phyloP scores from a whole-genome alignment of 2,329 filamentous ascomycete species.

The Aspergillus aculeatinus region DNA sequence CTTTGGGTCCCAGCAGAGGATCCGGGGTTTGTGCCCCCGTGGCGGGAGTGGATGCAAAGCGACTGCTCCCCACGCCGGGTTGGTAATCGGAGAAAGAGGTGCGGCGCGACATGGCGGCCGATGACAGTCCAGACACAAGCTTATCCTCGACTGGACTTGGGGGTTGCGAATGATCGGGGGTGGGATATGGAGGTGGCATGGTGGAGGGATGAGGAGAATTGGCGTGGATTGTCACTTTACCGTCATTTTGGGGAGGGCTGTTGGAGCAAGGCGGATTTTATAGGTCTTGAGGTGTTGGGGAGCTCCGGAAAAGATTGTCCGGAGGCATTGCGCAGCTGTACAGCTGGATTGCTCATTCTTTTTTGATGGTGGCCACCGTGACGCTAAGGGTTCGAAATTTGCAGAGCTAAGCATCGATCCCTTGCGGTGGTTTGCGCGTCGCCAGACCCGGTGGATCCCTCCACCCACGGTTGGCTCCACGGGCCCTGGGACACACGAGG shows the following conservation, averaged over 20 bases:
- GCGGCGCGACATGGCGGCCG: background rate
- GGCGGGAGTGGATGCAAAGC: slow-evolving; percentile 19
- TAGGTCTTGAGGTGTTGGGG: background rate
- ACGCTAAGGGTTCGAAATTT: slow-evolving; percentile 1
- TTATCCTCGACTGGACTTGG: background rate
- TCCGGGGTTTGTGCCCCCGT: slow-evolving; percentile 32
- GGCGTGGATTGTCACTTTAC: background rate
- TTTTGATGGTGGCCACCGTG: background rate
- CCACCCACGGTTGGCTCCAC: slow-evolving; percentile 4
- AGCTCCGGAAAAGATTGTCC: background rate
- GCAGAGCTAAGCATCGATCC: slow-evolving; percentile 2
- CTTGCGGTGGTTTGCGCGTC: slow-evolving; percentile 8
- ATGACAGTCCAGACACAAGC: background rate
- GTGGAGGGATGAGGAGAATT: background rate
- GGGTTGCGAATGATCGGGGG: background rate
- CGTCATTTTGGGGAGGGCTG: background rate
- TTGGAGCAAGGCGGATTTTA: background rate
- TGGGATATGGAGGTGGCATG: background rate
- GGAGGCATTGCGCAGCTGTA: background rate
- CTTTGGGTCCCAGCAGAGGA: slow-evolving; percentile 22
- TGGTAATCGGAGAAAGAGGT: background rate
- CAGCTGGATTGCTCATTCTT: no score
- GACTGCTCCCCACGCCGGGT: background rate
- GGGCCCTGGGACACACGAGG: background rate
- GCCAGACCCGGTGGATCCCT: background rate